Conservation (phyloP, 2,329 filamentous ascomycete genomes). For the Penicillium rolfsii region DNA sequence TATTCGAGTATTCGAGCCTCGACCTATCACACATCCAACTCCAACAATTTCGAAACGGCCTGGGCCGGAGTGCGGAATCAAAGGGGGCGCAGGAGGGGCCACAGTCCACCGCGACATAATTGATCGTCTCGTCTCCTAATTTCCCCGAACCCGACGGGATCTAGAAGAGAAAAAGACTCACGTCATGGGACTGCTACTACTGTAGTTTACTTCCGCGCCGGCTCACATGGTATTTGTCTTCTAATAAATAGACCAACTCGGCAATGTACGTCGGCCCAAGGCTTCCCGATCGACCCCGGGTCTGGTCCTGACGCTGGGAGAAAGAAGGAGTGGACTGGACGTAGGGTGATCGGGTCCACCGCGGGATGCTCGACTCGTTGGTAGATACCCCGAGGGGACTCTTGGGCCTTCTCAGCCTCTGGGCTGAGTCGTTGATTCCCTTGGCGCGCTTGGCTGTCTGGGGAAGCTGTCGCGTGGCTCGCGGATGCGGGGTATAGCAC, state of each 20-base stretch:
- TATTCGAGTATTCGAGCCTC: conserved; percentile 11
- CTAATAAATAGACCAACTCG: not conserved
- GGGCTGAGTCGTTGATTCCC: not conserved
- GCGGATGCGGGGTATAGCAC: conserved; percentile 29
- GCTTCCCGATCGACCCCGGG: not conserved
- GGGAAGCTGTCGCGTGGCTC: conserved; percentile 31
- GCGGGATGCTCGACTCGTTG: conserved; percentile 5
- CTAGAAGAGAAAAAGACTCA: conserved; percentile 4
- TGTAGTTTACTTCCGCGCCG: not conserved
- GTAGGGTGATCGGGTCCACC: not conserved
- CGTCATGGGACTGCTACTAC: conserved; percentile 18
- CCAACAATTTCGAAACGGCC: conserved; percentile 26
- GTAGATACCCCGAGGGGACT: conserved; percentile 14
- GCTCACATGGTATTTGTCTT: not conserved
- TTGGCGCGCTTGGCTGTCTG: conserved; percentile 31
- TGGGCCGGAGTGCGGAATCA: conserved; percentile 19
- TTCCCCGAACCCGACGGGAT: conserved; percentile 19
- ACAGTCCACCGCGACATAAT: too few relatives aligned
- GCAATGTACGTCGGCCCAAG: not conserved
- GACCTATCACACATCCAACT: conserved; percentile 20
- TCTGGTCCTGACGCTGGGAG: not conserved
- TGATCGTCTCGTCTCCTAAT: conserved; percentile 25
- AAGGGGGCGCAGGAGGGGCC: not conserved
- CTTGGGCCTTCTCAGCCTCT: not conserved
- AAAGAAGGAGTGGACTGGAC: not conserved